Evolutionary conservation across 208 protist genomes (phyloP), one percentile per base, ranked within the genome.

Genomic region (Trypanosoma congolense): DNA sequence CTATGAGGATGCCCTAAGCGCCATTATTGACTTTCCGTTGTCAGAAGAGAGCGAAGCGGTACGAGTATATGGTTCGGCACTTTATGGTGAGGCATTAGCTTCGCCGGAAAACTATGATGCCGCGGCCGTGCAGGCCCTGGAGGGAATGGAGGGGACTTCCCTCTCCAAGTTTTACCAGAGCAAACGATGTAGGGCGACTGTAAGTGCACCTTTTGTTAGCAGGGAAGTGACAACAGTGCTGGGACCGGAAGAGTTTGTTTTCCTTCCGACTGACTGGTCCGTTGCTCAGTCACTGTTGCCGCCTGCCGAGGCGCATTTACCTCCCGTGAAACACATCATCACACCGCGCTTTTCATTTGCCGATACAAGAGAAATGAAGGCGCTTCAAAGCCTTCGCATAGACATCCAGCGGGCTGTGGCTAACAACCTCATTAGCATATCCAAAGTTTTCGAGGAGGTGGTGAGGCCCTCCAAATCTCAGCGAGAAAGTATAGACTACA

Each of bases 271-370:
- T 2, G 67, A 80, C 35, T 88, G 80, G 81, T 46, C 67, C 1
- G 68, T 54, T 5, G 47, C 73, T 12, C 50, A 65, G 29, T 44
- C 56, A 6, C 56, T 92, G 28, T 69, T 14, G 6, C 50, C 74
- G 21, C 67, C 77, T 22, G 8, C 28, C 47, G 21, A 59, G 49
- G 35, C 36, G 25, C 41, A 88, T 28, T 63, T 93, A 22, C 77
- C 81, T 10, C 82, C 86, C 8, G 78, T 70, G 1, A 52, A 75
- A 10, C 81, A 88, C 53, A 63, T 90, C 14, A 54, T 87, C 5
- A 73, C 77, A 12, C 64, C 67, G 3, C 79, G 86, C 30, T 93
- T 93, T 54, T 86, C 73, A 30, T 87, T 87, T 45, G 66, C 79
- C 0, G 65, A 87, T 46, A 64, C 72, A 9, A 36, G 44, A 12